phyloP scores from a whole-genome alignment of 176 grass and related monocot species.

The Olyra latifolia region DNA sequence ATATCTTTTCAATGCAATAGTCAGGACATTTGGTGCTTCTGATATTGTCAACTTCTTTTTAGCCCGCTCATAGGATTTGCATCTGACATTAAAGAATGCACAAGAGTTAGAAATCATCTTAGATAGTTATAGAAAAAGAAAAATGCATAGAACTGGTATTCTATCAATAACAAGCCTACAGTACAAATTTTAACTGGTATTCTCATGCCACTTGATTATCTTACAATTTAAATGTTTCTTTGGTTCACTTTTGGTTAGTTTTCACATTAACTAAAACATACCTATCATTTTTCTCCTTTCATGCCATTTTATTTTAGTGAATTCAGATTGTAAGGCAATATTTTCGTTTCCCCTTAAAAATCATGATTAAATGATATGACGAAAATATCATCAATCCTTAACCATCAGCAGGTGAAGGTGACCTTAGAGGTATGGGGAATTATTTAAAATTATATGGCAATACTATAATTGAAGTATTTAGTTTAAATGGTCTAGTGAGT shows the following conservation, averaged over 20 bases:
- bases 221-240: not conserved
- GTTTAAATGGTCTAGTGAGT: not conserved
- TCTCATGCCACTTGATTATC: not conserved
- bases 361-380: slow-evolving; percentile 1
- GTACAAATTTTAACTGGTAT: slow-evolving; percentile 5
- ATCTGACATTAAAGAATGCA: slow-evolving; percentile 47
- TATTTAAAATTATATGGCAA: not conserved
- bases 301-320: slow-evolving; percentile 9
- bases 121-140: not conserved
- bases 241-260: not conserved
- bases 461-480: not conserved
- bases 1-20: slow-evolving; percentile 89
- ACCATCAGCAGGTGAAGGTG: not conserved
- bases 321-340: not conserved
- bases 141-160: not conserved
- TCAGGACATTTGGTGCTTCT: slow-evolving; percentile 90
- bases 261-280: not conserved
- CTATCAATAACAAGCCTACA: not conserved
- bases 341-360: not conserved
- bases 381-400: not conserved
- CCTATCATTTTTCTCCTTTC: slow-evolving; percentile 7
- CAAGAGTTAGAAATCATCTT: slow-evolving; percentile 10
- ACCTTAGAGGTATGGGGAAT: not conserved
- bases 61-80: slow-evolving; percentile 83
- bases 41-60: slow-evolving; percentile 88